phyloP scores from a whole-genome alignment of 2,329 filamentous ascomycete genomes.

The Pseudonectria foliicola region DNA sequence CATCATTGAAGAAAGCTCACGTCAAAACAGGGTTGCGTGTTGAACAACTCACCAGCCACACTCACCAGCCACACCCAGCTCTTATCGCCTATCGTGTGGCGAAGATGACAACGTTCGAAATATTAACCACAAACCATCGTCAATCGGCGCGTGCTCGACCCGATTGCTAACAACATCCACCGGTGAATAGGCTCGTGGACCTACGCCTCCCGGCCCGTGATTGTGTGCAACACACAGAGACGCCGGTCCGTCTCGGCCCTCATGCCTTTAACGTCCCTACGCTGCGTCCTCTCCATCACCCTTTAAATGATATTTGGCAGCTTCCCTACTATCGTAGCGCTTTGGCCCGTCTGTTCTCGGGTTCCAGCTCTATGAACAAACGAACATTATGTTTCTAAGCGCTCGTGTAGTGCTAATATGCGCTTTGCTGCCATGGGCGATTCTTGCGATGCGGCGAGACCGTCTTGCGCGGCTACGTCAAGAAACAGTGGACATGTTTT shows the following conservation, averaged over 20 bases:
- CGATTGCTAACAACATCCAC: too few relatives aligned
- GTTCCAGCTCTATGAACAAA: slow-evolving; percentile 13
- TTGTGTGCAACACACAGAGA: too few relatives aligned
- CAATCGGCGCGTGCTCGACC: background rate
- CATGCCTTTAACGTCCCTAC: too few relatives aligned
- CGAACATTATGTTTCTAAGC: slow-evolving; percentile 23
- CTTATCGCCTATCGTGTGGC: background rate
- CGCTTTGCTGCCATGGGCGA: slow-evolving; percentile 34
- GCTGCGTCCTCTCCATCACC: slow-evolving; percentile 3
- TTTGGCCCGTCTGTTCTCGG: slow-evolving; percentile 11
- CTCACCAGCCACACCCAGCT: slow-evolving; percentile 11
- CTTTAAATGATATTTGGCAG: slow-evolving; percentile 18
- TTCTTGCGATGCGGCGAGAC: slow-evolving; percentile 46
- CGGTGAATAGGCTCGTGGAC: too few relatives aligned
- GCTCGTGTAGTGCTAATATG: slow-evolving; percentile 18
- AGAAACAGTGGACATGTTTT: slow-evolving; percentile 75
- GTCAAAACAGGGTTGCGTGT: too few relatives aligned
- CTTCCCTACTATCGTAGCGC: slow-evolving; percentile 13
- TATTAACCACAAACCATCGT: background rate
- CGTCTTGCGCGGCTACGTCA: slow-evolving; percentile 49
- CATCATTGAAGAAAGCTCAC: too few relatives aligned
- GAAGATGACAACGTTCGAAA: slow-evolving; percentile 16
- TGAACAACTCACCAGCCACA: slow-evolving; percentile 6
- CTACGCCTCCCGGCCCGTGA: too few relatives aligned
- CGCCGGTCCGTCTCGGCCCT: too few relatives aligned